Evolutionary conservation across 176 grass and related monocot genomes (phyloP).

Genomic region (Ampelocalamus luodianensis): DNA sequence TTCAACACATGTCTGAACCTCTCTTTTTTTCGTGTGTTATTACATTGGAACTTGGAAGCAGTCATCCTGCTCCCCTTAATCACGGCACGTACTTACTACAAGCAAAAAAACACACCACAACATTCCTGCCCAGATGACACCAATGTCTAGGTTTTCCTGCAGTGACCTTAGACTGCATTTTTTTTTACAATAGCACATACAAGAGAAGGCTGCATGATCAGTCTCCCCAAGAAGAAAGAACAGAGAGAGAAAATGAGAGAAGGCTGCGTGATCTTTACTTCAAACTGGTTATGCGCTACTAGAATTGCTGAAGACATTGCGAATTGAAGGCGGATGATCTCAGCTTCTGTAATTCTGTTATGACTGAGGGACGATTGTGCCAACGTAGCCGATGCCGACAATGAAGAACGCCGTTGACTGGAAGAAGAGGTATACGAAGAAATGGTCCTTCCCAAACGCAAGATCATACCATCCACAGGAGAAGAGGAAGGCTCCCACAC

Average conservation of each 20-base stretch:
- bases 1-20: slow-evolving; percentile 47
- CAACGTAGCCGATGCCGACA: slow-evolving; percentile 72
- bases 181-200: slow-evolving; percentile 53
- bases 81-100: slow-evolving; percentile 49
- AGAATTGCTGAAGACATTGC: slow-evolving; percentile 33
- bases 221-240: slow-evolving; percentile 33
- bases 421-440: slow-evolving; percentile 86
- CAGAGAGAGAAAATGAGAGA: slow-evolving; percentile 7
- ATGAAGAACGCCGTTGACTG: slow-evolving; percentile 71
- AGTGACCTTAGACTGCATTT: slow-evolving; percentile 57
- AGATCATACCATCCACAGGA: slow-evolving; percentile 70
- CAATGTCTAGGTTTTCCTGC: slow-evolving; percentile 42
- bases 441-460: slow-evolving; percentile 60
- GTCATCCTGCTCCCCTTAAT: slow-evolving; percentile 37
- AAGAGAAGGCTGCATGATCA: slow-evolving; percentile 40
- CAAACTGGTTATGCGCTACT: slow-evolving; percentile 51
- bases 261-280: slow-evolving; percentile 42
- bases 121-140: slow-evolving; percentile 29
- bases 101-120: slow-evolving; percentile 44
- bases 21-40: slow-evolving; percentile 50
- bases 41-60: slow-evolving; percentile 49
- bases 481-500: slow-evolving; percentile 62
- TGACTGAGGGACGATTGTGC: slow-evolving; percentile 65
- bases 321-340: slow-evolving; percentile 3
- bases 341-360: slow-evolving; percentile 35